These are phyloP conservation scores for Pseudevernia furfuracea DNA, from an alignment of 495 filamentous ascomycete species.

Conservation along the genomic window DNA sequence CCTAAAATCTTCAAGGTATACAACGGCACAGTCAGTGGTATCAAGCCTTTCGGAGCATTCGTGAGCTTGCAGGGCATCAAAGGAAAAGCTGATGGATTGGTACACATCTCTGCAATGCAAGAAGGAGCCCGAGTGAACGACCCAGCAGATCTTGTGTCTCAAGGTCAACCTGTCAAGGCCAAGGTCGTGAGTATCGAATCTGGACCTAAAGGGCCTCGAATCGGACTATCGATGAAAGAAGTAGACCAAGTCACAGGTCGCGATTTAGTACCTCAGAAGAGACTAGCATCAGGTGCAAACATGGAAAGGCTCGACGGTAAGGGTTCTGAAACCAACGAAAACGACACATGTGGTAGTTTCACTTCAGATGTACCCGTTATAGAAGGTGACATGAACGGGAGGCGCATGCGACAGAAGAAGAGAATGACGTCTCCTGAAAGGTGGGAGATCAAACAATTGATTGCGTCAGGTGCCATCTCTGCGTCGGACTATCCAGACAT, in stretches of 20 bases:
- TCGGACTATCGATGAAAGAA: slow-evolving; percentile 94
- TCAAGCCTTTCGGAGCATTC: slow-evolving; percentile 94
- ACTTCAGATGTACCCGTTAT: slow-evolving; percentile 56
- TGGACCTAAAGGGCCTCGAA: slow-evolving; percentile 44
- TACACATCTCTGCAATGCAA: slow-evolving; percentile 92
- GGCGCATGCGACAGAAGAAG: slow-evolving; percentile 60
- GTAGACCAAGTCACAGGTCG: slow-evolving; percentile 86
- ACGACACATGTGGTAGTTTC: slow-evolving; percentile 52
- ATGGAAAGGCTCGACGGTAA: slow-evolving; percentile 66
- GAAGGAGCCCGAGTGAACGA: slow-evolving; percentile 84
- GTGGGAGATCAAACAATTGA: slow-evolving; percentile 96
- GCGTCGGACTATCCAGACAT: slow-evolving; percentile 89
- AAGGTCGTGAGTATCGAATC: slow-evolving; percentile 80
- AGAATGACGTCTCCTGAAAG: slow-evolving; percentile 91
- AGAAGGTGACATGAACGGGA: slow-evolving; percentile 50
- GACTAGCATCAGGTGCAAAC: slow-evolving; percentile 87
- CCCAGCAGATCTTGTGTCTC: slow-evolving; percentile 75
- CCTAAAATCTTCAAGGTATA: slow-evolving; percentile 85
- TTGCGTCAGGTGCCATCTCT: slow-evolving; percentile 86
- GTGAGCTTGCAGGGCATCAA: slow-evolving; percentile 82
- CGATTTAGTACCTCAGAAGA: slow-evolving; percentile 72
- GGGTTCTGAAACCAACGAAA: slow-evolving; percentile 22
- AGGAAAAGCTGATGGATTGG: slow-evolving; percentile 86
- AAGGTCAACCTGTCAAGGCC: slow-evolving; percentile 80
- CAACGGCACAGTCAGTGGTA: slow-evolving; percentile 76